Evolutionary conservation across 805 yeast species (phyloP), one percentile per base, ranked within the genome.

Genomic region (Ascoidea tarda): DNA sequence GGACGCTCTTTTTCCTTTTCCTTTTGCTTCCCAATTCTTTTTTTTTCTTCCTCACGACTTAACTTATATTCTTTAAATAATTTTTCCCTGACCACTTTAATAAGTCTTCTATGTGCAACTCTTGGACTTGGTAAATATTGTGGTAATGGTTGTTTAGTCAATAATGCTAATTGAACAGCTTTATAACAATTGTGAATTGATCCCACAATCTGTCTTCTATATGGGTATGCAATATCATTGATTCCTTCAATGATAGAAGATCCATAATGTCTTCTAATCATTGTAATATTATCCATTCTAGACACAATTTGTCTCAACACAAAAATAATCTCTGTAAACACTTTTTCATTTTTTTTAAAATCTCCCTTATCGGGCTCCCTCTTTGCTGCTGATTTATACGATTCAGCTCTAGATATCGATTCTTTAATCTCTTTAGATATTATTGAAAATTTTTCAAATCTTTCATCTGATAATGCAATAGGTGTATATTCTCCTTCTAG

Each of bases 311-410:
- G 77, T 49, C 72, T 67, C 47, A 73, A 62, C 10, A 73, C 66
- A 59, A 70, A 73, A 5, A 75, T 70, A 47, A 76, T 67, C 52
- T 76, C 79, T 12, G 63, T 63, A 51, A 69, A 73, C 1, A 74
- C 64, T 52, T 64, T 63, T 49, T 66, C 69, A 14, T 70, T 61
- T 49, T 69, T 72, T 5, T 64, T 60, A 56, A 68, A 76, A 16
- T 66, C 63, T 0, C 79, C 79, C 54, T 75, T 76, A 52, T 78
- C 64, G 4, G 78, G 78, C 56, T 76, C 81, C 53, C 67, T 72
- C 55, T 68, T 67, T 10, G 75, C 71, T 49, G 67, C 59, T 2
- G 64, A 62, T 56, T 71, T 69, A 49, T 64, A 74, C 0, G 68
- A 69, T 32, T 64, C 68, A 1, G 79, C 79, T 45, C 72, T 57